These are phyloP conservation scores for Claviceps sp. DNA, from an alignment of 2,329 filamentous ascomycete species.

Conservation along the genomic window DNA sequence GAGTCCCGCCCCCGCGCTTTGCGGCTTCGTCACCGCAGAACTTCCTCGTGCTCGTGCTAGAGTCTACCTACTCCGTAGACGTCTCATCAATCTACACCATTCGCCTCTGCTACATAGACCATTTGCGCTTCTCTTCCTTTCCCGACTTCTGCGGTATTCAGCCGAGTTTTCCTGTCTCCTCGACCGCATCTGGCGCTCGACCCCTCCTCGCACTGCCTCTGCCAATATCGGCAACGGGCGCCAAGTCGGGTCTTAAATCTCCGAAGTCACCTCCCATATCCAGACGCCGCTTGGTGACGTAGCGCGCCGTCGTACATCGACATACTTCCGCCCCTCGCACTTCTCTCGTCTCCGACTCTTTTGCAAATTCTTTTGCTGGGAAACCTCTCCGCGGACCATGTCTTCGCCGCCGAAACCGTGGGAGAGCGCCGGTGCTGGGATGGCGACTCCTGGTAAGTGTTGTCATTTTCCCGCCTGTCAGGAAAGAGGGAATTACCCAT, in stretches of 20 bases:
- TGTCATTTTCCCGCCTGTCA: not conserved
- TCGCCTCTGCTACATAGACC: no score
- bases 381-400: conserved; percentile 23
- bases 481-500: not conserved
- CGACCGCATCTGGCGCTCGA: no score
- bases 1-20: no score
- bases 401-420: conserved; percentile 93
- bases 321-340: not conserved
- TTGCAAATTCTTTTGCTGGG: not conserved
- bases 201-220: not conserved
- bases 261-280: conserved; percentile 1
- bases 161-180: no score
- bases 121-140: no score
- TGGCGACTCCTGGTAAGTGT: conserved; percentile 32
- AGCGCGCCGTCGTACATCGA: not conserved
- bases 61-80: no score
- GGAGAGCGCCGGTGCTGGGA: conserved; percentile 63
- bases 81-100: no score
- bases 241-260: not conserved
- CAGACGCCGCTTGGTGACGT: not conserved
- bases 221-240: not conserved
- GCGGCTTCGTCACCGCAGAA: no score
- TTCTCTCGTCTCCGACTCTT: not conserved
- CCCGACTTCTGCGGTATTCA: no score
- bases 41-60: no score